Evolutionary conservation across 768 basidiomycete genomes (phyloP), one percentile per base, ranked within the genome.

Genomic region (Cubamyces lactineus): DNA sequence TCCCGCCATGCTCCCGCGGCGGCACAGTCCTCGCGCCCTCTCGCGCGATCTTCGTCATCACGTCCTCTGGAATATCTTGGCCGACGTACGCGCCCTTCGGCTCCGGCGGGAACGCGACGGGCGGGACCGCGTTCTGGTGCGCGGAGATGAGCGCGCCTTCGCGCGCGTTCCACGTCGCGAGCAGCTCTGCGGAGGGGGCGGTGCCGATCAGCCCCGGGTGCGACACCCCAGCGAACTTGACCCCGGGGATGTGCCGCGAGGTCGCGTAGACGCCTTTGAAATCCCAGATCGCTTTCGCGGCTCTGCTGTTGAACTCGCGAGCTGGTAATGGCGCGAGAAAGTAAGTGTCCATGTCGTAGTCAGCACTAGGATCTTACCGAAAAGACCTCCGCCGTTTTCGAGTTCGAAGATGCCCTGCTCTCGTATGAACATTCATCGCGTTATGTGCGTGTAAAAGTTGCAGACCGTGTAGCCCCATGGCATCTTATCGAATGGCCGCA

Each of bases 271-370:
- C 77, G 41, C 88, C 86, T 63, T 89, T 78, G 63, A 92, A 81
- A 71, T 91, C 90, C 90, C 90, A 92, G 60, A 92, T 88, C 5
- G 90, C 88, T 69, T 92, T 92, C 56, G 84, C 82, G 0, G 89
- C 89, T 67, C 77, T 82, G 68, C 86, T 88, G 43, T 88, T 75
- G 73, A 89, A 89, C 71, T 91, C 87, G 17, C 77, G 78, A 3
- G 86, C 86, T 86, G 47, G 30, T 13, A 21, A 24, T 15, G 24
- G 5, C n/a, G 23, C 24, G 41, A 24, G 45, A 40, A 43, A 8
- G 39, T 19, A 34, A 45, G 3, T 21, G 52, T n/a, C n/a, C n/a
- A n/a, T n/a, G n/a, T n/a, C 42, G 16, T 24, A 48, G 15, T 6
- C 28, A 28, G 28, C 7, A 28, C 28, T 3, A 28, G 41, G 4